Evolutionary conservation across 2,329 filamentous ascomycete species (phyloP).

Genomic region (Xylariaceae sp.): DNA sequence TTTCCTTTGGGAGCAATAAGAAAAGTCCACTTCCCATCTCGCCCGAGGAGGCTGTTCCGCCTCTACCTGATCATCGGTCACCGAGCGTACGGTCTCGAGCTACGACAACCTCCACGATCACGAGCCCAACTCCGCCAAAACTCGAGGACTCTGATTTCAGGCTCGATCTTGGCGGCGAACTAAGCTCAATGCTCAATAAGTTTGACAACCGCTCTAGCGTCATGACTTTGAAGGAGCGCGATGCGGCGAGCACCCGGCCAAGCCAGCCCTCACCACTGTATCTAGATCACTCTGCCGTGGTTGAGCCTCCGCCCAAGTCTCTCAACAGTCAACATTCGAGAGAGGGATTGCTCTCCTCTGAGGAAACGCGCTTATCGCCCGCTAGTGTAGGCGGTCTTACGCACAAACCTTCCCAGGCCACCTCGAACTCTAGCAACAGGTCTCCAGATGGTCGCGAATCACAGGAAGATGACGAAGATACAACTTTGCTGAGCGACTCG

Average conservation of each 20-base stretch:
- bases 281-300: conserved; percentile 39
- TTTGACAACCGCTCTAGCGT: conserved; percentile 52
- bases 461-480: conserved; percentile 47
- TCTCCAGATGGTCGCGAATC: conserved; percentile 27
- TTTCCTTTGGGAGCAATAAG: conserved; percentile 54
- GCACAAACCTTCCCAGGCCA: conserved; percentile 25
- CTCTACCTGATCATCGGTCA: conserved; percentile 30
- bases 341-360: conserved; percentile 41
- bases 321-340: conserved; percentile 48
- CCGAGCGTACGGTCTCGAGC: conserved; percentile 39
- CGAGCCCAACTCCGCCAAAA: conserved; percentile 47
- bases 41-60: conserved; percentile 34
- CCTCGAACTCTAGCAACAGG: conserved; percentile 21
- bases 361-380: conserved; percentile 32
- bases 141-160: conserved; percentile 41
- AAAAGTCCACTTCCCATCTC: conserved; percentile 37
- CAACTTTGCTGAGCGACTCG: conserved; percentile 47
- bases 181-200: conserved; percentile 50
- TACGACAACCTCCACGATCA: conserved; percentile 49
- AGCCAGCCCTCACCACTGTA: conserved; percentile 44
- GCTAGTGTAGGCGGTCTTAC: conserved; percentile 31
- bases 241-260: conserved; percentile 41
- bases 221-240: conserved; percentile 41
- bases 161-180: conserved; percentile 53
- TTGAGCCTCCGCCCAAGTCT: conserved; percentile 45